Base-by-base conservation (phyloP, 495 filamentous ascomycete genomes). In the Baudoinia panamericana region DNA sequence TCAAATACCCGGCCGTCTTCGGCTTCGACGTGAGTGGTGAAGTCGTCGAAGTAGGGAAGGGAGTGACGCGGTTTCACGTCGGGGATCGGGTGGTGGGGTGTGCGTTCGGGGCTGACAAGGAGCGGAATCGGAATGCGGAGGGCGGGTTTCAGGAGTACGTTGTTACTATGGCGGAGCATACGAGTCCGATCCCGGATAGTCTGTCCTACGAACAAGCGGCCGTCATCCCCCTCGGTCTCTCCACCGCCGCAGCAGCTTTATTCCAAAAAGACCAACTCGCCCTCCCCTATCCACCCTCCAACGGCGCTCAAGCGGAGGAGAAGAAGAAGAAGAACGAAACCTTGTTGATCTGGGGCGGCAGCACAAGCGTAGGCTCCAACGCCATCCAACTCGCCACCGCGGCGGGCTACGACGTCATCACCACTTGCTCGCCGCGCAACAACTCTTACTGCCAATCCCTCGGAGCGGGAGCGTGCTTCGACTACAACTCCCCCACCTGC, bases 381-480 rank as follows among this genome's bases (percentile, higher is more conserved):
- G 54, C 45, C 1, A 55, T 57, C 16, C 54, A 57, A 33, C 36
- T 53, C 7, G 52, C 52, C 0, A 39, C 9, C 2, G 52, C 44
- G 10, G 43, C 52, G 1, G 54, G 54, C 5, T 55, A 34, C 15
- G 33, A 55, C 19, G 52, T 57, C 15, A 63, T 76, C 27, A 56
- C 67, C 6, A 73, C 71, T 0, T 72, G 71, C 41, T 76, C 73
- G 0, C 65, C 68, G 0, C 55, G 51, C 13, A 78, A 76, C 55
- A 70, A 72, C 39, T 60, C 64, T 3, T 52, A 76, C 4, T 64
- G 68, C n/a, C 50, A 56, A 13, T 50, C 38, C 2, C 65, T 63
- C 22, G 74, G 75, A 5, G 73, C 71, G 0, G 62, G 62, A 29
- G 41, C 54, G 5, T 63, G 65, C 1, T 76, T 71, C 43, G 70